Conservation (phyloP, 106 monocot genomes). For the Platanthera zijinensis region DNA sequence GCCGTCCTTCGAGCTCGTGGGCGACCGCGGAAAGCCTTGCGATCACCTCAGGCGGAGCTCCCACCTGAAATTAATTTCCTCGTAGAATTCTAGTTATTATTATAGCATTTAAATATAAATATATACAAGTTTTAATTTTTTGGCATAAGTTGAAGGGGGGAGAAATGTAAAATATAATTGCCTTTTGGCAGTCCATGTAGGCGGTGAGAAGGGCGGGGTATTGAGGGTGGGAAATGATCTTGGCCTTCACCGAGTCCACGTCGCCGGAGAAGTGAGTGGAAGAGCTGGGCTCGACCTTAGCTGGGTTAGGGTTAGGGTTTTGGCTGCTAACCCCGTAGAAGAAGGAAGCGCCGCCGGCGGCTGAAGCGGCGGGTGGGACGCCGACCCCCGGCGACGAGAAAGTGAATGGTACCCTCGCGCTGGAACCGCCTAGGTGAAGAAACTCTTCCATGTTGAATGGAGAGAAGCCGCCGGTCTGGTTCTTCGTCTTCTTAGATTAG, state of each 20-base stretch:
- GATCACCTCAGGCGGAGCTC: conserved; percentile 78
- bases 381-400: conserved; percentile 9
- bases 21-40: conserved; percentile 41
- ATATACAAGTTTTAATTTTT: neutral
- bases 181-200: conserved; percentile 96
- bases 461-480: neutral
- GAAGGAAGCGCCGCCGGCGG: conserved; percentile 5
- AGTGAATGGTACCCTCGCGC: conserved; percentile 6
- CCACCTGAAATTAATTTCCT: conserved; percentile 39
- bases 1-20: conserved; percentile 36
- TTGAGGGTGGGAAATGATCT: conserved; percentile 92
- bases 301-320: conserved; percentile 12
- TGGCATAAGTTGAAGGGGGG: neutral
- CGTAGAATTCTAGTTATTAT: neutral
- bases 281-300: conserved; percentile 9
- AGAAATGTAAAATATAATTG: neutral
- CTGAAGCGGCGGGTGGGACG: neutral
- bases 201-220: conserved; percentile 73
- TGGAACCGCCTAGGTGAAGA: conserved; percentile 12
- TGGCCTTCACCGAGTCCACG: conserved; percentile 59
- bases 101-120: neutral
- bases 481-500: neutral
- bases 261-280: conserved; percentile 17
- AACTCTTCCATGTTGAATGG: conserved; percentile 16
- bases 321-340: conserved; percentile 2